Percentiles rank a stretch among this genome's conserved stretches.
Conservation (phyloP, 192 early-diverging fungal genomes). For the Backusella parvicylindrica region DNA sequence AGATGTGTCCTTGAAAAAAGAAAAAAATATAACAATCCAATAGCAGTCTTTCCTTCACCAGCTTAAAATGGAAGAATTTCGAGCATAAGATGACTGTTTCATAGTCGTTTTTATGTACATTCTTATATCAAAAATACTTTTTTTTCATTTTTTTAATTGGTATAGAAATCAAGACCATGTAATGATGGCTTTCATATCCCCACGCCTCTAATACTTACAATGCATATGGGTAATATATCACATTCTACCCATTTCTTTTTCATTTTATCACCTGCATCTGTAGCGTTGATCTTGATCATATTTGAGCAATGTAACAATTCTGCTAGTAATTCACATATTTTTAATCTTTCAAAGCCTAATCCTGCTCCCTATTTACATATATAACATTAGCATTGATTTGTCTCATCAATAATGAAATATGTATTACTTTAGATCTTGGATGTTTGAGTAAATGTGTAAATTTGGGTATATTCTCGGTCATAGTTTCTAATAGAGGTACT, state of each 20-base stretch:
- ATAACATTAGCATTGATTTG: conserved; percentile 74
- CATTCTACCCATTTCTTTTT: conserved; percentile 67
- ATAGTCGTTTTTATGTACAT: not conserved
- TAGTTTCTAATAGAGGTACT: conserved; percentile 83
- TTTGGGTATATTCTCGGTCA: conserved; percentile 72
- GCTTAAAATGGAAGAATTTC: not conserved
- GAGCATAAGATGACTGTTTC: not conserved
- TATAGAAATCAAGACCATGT: not conserved
- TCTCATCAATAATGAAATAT: conserved; percentile 28
- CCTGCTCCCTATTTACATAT: conserved; percentile 52
- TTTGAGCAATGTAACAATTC: conserved; percentile 92
- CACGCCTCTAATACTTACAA: conserved; percentile 24
- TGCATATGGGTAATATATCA: conserved; percentile 59
- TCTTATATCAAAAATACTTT: not conserved
- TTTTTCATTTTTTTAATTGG: not conserved
- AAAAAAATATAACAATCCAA: too few species aligned
- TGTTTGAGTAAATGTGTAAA: conserved; percentile 72
- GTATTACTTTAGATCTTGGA: conserved; percentile 72
- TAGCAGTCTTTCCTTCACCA: not conserved
- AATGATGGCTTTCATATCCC: not conserved
- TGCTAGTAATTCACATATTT: conserved; percentile 97
- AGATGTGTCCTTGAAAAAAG: too few species aligned
- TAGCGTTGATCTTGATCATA: conserved; percentile 66
- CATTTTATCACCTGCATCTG: conserved; percentile 57
- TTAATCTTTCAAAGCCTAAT: conserved; percentile 91